Conservation (phyloP, 2,329 filamentous ascomycete genomes). For the Paecilomyces sp. region DNA sequence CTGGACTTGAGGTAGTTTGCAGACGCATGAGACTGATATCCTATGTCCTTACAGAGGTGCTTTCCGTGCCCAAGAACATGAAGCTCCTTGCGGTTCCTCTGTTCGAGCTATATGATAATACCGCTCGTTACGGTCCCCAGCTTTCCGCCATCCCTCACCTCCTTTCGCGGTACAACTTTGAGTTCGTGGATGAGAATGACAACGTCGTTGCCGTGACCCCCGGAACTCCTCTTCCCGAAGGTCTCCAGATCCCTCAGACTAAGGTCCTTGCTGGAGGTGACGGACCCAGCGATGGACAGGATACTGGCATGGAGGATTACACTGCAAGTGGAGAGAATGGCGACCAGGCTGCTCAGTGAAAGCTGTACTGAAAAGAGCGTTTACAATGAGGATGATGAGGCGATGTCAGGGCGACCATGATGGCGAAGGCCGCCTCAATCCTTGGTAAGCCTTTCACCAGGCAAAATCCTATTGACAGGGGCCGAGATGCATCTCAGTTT, state of each 20-base stretch:
- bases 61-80: conserved; percentile 99
- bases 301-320: conserved; percentile 30
- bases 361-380: background rate
- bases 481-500: background rate
- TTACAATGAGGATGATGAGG: background rate
- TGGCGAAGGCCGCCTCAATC: background rate
- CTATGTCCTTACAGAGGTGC: conserved; percentile 58
- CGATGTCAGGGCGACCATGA: background rate
- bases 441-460: background rate
- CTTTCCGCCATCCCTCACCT: conserved; percentile 94
- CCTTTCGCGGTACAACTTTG: conserved; percentile 91
- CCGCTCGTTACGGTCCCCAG: conserved; percentile 86
- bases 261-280: conserved; percentile 58
- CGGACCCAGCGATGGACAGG: conserved; percentile 17
- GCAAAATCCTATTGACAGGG: background rate
- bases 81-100: conserved; percentile 94
- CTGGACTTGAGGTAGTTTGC: background rate
- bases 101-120: conserved; percentile 98
- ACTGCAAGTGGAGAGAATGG: conserved; percentile 16
- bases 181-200: conserved; percentile 90
- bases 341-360: conserved; percentile 10
- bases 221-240: conserved; percentile 55
- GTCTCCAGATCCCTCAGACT: conserved; percentile 50
- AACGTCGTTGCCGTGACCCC: conserved; percentile 81
- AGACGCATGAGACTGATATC: background rate